Evolutionary conservation across 1,284 basidiomycete genomes (phyloP), one percentile per base, ranked within the genome.

Genomic region (Bjerkandera adusta): DNA sequence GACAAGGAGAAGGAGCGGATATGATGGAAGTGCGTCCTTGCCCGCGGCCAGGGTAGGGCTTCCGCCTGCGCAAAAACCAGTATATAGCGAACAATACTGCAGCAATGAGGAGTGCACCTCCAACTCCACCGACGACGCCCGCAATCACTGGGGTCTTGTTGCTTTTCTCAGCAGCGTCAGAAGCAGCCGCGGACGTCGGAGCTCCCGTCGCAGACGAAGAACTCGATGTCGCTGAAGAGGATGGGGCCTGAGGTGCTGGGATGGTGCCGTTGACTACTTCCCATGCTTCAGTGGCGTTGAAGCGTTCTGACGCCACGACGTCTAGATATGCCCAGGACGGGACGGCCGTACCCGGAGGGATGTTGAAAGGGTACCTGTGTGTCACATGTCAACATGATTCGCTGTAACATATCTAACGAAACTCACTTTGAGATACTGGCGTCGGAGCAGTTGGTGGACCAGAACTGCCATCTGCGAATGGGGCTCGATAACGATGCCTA

Each of bases 91-190:
- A n/a, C n/a, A n/a, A n/a, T n/a, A n/a, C n/a, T n/a, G n/a, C n/a
- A 5, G 30, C 37, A n/a, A 32, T 30, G 12, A 43, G 21, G 3
- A 39, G 22, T 11, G 35, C 15, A 18, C 38, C 38, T 21, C 21
- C 45, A n/a, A 47, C 38, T 3, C 45, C 45, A n/a, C 45, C 45
- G 2, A 47, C 32, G 12, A 47, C 37, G 10, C 45, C 45, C 7
- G 38, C 45, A 12, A 47, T 39, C n/a, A 47, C 42, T 15, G 45
- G 15, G 18, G 29, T 30, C 15, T 35, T 33, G n/a, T 40, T 25
- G 20, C 20, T 47, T 18, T 41, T 47, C 34, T 40, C 35, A 6
- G 32, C 13, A 7, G 43, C 6, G 3, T 5, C 15, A 21, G 6
- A 8, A 12, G 39, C 8, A 4, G 32, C 30, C 13, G 22, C 24